Percentiles rank a stretch among this genome's conserved stretches.
Evolutionary conservation across 352 stramenopile genomes (phyloP).

Genomic region (Phytophthora kernoviae): DNA sequence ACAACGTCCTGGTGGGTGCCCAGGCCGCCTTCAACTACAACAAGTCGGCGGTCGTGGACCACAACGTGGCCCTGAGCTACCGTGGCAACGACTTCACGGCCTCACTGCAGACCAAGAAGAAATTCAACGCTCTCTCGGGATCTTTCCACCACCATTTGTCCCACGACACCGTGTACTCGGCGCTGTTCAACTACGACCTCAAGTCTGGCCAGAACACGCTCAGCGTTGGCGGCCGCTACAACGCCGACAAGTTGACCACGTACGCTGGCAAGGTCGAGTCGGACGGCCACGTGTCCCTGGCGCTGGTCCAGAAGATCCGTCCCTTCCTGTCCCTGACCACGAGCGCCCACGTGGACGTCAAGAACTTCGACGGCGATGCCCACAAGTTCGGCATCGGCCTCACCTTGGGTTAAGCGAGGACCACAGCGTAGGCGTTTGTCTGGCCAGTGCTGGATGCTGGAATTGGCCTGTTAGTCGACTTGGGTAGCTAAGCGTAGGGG

Average conservation of each 20-base stretch:
- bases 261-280: constrained; percentile 89
- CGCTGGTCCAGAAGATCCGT: constrained; percentile 86
- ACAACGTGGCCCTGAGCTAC: constrained; percentile 86
- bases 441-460: constrained; percentile 25
- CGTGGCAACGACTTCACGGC: constrained; percentile 75
- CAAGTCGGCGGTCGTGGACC: constrained; percentile 84
- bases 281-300: constrained; percentile 86
- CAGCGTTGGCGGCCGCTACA: constrained; percentile 82
- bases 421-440: constrained; percentile 21
- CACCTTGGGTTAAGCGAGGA: constrained; percentile 74
- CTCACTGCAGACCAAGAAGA: constrained; percentile 88
- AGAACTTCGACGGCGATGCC: constrained; percentile 91
- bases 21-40: constrained; percentile 79
- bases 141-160: constrained; percentile 88
- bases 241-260: constrained; percentile 80
- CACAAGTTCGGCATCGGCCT: constrained; percentile 92
- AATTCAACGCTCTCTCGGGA: constrained; percentile 78
- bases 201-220: constrained; percentile 86
- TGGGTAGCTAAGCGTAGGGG: constrained; percentile 25
- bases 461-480: constrained; percentile 13
- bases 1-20: constrained; percentile 78
- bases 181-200: constrained; percentile 89
- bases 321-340: constrained; percentile 85
- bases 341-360: constrained; percentile 87
- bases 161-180: constrained; percentile 85